Percentiles rank a stretch among this genome's conserved stretches.
Evolutionary conservation across 1,139 yeast genomes (phyloP).

Genomic region (Blastobotrys indianensis): DNA sequence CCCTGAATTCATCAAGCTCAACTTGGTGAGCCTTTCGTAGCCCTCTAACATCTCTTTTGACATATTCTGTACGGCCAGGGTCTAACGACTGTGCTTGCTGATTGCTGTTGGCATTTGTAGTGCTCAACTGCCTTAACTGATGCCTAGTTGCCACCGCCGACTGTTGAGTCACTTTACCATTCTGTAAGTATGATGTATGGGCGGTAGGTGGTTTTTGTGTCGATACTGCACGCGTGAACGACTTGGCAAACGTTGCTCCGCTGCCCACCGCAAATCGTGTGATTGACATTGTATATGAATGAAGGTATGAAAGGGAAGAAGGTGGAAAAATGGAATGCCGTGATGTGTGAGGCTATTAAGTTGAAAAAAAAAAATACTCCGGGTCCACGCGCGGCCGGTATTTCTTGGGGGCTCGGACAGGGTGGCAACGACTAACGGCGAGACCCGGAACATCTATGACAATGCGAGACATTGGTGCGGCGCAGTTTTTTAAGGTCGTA

Average conservation of each 20-base stretch:
- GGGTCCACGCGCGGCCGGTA: no score
- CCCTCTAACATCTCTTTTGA: background rate
- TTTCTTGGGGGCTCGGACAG: no score
- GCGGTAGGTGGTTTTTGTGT: slow-evolving; percentile 1
- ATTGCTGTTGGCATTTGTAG: slow-evolving; percentile 1
- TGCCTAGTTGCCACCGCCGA: background rate
- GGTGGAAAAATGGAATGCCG: no score
- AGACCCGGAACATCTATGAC: no score
- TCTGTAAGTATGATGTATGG: background rate
- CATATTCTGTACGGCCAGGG: no score
- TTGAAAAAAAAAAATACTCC: no score
- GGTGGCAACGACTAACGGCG: no score
- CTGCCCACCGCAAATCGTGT: slow-evolving; percentile 11
- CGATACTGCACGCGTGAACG: slow-evolving; percentile 9
- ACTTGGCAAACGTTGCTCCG: slow-evolving; percentile 10
- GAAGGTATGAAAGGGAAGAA: background rate
- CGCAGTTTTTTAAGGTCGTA: no score
- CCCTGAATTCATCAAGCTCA: slow-evolving; percentile 10
- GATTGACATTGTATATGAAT: slow-evolving; percentile 4
- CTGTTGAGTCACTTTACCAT: background rate
- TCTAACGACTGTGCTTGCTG: no score
- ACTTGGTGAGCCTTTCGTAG: slow-evolving; percentile 7
- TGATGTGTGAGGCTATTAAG: no score
- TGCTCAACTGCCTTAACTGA: slow-evolving; percentile 1
- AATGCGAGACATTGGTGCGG: no score